These are phyloP conservation scores for Phascolomyces articulosus DNA, from an alignment of 371 early-diverging fungal genomes.

Conservation along the genomic window DNA sequence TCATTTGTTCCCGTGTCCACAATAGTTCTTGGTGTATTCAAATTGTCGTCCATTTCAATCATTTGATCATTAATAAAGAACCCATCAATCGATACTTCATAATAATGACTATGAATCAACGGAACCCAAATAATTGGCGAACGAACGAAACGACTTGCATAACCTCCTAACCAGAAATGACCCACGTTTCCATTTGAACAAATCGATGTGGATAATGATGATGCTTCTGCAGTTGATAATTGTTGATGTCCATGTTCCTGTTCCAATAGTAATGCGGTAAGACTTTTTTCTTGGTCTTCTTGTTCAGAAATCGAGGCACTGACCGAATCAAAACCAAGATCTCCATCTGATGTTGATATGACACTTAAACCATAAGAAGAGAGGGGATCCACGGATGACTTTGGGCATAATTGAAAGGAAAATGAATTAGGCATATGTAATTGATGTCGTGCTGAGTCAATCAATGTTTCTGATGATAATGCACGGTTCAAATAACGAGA, in stretches of 20 bases:
- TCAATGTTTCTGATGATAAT: slow-evolving; percentile 5
- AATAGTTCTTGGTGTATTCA: slow-evolving; percentile 38
- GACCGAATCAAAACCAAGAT: too few relatives aligned
- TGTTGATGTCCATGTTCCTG: too few relatives aligned
- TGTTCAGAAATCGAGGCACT: too few relatives aligned
- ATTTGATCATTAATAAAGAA: slow-evolving; percentile 33
- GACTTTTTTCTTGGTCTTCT: too few relatives aligned
- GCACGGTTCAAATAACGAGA: slow-evolving; percentile 1
- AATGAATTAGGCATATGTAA: slow-evolving; percentile 13
- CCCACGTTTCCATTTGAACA: slow-evolving; percentile 5
- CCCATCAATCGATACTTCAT: slow-evolving; percentile 38
- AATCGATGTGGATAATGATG: too few relatives aligned
- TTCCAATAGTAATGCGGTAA: too few relatives aligned
- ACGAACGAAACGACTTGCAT: background rate
- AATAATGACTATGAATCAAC: slow-evolving; percentile 30
- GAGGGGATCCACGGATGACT: background rate
- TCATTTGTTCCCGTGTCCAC: slow-evolving; percentile 46
- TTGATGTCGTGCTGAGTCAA: slow-evolving; percentile 15
- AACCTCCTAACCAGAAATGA: slow-evolving; percentile 24
- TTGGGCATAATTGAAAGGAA: slow-evolving; percentile 17
- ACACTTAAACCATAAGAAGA: slow-evolving; percentile 6
- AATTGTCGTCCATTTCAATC: slow-evolving; percentile 26
- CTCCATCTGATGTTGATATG: background rate
- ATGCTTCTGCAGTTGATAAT: too few relatives aligned
- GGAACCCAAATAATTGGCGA: slow-evolving; percentile 13